Evolutionary conservation across 306 rosid species (phyloP).

Genomic region (Lupinus albus): DNA sequence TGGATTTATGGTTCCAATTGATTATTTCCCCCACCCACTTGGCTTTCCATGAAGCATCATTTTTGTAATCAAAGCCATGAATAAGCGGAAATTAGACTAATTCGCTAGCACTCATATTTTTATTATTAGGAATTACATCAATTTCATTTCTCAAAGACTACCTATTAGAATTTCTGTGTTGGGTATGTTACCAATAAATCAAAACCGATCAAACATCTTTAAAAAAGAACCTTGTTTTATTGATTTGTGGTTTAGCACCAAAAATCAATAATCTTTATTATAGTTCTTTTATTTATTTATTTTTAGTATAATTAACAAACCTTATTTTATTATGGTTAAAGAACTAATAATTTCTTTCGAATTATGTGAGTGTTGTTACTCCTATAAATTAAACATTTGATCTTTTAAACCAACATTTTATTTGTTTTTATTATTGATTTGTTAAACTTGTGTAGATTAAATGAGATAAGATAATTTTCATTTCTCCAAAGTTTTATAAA

Average conservation of each 20-base stretch:
- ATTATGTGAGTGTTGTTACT: no score
- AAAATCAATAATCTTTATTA: neutral
- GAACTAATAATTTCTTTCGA: no score
- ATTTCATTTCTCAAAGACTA: conserved; percentile 26
- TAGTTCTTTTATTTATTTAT: neutral
- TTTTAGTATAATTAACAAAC: no score
- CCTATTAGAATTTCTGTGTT: neutral
- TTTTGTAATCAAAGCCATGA: conserved; percentile 24
- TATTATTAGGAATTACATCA: conserved; percentile 16
- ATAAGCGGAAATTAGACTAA: conserved; percentile 36
- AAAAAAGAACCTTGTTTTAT: neutral
- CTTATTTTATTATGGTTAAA: no score
- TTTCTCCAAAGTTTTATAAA: no score
- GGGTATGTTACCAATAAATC: neutral
- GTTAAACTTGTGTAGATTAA: no score
- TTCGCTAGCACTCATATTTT: neutral
- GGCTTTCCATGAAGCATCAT: neutral
- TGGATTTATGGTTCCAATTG: conserved; percentile 83
- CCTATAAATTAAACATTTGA: no score
- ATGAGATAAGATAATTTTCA: no score
- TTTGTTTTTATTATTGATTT: no score
- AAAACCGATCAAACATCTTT: neutral
- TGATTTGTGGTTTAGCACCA: no score
- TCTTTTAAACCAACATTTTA: no score
- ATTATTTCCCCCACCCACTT: conserved; percentile 33